Conservation (phyloP, 2,329 filamentous ascomycete genomes). For the Penicillium oxalicum region DNA sequence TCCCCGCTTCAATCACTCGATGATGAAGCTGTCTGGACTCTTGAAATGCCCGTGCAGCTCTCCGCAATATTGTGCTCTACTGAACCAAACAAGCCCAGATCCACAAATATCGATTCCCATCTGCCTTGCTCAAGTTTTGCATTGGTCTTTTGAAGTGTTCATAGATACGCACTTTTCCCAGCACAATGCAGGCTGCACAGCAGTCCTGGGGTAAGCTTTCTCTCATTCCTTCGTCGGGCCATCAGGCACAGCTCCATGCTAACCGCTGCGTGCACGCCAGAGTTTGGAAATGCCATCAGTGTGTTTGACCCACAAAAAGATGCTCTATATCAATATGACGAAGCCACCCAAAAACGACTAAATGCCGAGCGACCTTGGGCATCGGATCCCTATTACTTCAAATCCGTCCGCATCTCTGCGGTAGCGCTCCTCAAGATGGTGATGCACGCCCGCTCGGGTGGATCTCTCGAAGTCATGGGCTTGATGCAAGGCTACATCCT, state of each 20-base stretch:
- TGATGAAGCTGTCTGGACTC: constrained; percentile 10
- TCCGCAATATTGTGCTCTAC: constrained; percentile 7
- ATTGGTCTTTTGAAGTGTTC: no score
- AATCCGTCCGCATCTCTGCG: constrained; percentile 85
- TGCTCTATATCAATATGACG: constrained; percentile 81
- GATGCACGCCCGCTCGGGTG: constrained; percentile 95
- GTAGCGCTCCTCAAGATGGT: constrained; percentile 97
- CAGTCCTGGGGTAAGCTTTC: constrained; percentile 53
- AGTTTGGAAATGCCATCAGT: constrained; percentile 79
- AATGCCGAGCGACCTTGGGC: constrained; percentile 66
- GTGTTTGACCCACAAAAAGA: constrained; percentile 83
- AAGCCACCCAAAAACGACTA: constrained; percentile 60
- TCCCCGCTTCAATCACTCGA: constrained; percentile 8
- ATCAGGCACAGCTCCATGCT: neutral
- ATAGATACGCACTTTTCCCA: neutral
- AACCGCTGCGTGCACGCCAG: constrained; percentile 42
- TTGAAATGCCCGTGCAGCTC: neutral
- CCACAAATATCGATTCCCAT: neutral
- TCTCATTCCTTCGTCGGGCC: constrained; percentile 1
- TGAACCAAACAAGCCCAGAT: neutral
- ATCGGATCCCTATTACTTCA: constrained; percentile 79
- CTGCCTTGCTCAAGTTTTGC: neutral
- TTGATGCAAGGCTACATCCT: constrained; percentile 94
- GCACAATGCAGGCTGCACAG: constrained; percentile 51
- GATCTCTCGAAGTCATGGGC: constrained; percentile 91